phyloP scores from a whole-genome alignment of 495 filamentous ascomycete genomes.

The Penicillium pulvis region DNA sequence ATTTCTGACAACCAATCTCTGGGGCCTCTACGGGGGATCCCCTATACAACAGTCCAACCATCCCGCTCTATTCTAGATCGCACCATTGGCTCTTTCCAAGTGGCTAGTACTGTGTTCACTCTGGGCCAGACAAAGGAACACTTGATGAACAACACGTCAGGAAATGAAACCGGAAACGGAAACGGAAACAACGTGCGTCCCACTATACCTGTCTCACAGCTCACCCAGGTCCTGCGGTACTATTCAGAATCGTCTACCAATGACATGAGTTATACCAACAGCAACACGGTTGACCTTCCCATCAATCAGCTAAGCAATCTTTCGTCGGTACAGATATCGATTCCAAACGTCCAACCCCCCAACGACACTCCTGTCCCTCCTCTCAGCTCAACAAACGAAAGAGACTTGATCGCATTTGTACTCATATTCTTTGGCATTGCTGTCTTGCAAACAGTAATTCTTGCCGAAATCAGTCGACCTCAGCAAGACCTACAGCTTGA shows the following conservation, averaged over 20 bases:
- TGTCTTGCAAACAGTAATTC: not conserved
- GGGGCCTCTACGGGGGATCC: conserved; percentile 20
- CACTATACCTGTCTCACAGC: not conserved
- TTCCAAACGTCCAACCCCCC: not conserved
- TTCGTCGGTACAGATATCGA: not conserved
- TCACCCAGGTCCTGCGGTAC: not conserved
- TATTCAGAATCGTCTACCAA: not conserved
- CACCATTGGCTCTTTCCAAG: conserved; percentile 15
- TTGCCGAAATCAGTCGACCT: not conserved
- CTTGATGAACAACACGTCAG: not conserved
- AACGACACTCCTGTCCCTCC: not conserved
- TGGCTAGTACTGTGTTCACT: conserved; percentile 16
- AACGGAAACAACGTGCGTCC: not conserved
- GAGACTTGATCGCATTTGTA: not conserved
- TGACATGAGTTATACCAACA: not conserved
- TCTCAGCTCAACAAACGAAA: not conserved
- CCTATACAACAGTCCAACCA: conserved; percentile 18
- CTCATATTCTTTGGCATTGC: not conserved
- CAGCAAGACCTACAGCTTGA: not conserved
- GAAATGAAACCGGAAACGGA: not conserved
- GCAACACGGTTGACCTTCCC: not conserved
- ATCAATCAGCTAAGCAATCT: not conserved
- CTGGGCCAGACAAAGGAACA: conserved; percentile 11
- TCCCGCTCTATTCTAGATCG: conserved; percentile 14
- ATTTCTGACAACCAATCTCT: conserved; percentile 18